A percentile compares a stretch with the other conserved stretches of the same genome.
These are phyloP conservation scores for Lindgomyces ingoldianus DNA, from an alignment of 495 filamentous ascomycete genomes.

Conservation along the genomic window DNA sequence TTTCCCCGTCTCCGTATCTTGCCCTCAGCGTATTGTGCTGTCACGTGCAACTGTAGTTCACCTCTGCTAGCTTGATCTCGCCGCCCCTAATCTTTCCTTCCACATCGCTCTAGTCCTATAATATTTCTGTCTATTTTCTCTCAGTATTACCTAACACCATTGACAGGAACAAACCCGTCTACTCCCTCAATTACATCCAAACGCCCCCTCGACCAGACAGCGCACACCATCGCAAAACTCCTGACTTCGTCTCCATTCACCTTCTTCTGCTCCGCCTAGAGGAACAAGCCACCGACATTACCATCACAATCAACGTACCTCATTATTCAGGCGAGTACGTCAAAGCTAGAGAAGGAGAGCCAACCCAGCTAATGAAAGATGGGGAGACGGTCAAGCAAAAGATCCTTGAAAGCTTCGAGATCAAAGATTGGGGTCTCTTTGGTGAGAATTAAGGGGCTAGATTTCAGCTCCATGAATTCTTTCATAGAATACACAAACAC, in stretches of 20 bases:
- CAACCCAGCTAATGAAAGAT: constrained; percentile 57
- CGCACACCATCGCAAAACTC: constrained; percentile 35
- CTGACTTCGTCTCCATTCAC: constrained; percentile 61
- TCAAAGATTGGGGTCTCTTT: constrained; percentile 80
- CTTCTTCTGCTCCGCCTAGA: constrained; percentile 72
- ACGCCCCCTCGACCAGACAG: constrained; percentile 29
- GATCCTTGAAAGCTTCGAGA: constrained; percentile 69
- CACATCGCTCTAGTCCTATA: too few relatives aligned
- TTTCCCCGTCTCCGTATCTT: constrained; percentile 37
- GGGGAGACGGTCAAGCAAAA: constrained; percentile 59
- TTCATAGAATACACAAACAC: too few relatives aligned
- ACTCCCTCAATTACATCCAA: constrained; percentile 19
- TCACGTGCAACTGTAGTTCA: neutral
- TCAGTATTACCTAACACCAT: neutral
- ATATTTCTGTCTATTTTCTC: neutral
- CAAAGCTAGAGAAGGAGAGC: constrained; percentile 52
- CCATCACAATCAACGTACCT: constrained; percentile 88
- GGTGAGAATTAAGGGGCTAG: neutral
- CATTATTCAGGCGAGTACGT: constrained; percentile 66
- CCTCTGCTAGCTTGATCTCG: neutral
- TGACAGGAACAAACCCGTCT: constrained; percentile 17
- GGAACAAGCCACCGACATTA: constrained; percentile 76
- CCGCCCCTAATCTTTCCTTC: neutral
- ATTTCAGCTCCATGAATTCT: neutral
- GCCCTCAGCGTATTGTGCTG: neutral